A percentile compares a stretch with the other conserved stretches of the same genome.
These are phyloP conservation scores for Fusarium sterilihyphosum DNA, from an alignment of 2,329 filamentous ascomycete genomes.

Conservation along the genomic window DNA sequence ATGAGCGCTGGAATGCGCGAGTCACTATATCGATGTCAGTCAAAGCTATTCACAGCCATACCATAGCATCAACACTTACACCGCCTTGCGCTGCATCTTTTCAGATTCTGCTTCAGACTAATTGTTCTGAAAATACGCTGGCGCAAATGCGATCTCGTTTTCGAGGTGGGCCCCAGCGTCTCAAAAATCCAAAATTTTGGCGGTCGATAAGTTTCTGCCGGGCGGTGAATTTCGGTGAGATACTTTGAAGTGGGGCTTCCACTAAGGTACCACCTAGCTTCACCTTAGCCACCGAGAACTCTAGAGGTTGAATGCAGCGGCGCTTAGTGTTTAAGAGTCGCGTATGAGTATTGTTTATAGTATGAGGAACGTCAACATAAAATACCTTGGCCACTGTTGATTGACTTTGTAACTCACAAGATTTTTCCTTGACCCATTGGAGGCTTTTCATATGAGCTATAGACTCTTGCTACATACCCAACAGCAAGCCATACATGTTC, in stretches of 20 bases:
- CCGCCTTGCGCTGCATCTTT: constrained; percentile 69
- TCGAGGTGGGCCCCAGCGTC: constrained; percentile 35
- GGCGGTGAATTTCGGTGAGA: constrained; percentile 46
- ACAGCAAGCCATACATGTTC: neutral
- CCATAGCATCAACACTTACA: constrained; percentile 49
- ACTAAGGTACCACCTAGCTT: neutral
- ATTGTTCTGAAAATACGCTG: constrained; percentile 43
- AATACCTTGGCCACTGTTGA: too few relatives aligned
- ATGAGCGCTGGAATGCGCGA: constrained; percentile 91
- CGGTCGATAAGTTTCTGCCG: constrained; percentile 50
- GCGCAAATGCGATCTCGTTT: constrained; percentile 44
- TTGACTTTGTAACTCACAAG: neutral
- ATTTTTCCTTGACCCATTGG: too few relatives aligned
- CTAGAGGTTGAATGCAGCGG: neutral
- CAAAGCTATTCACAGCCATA: neutral
- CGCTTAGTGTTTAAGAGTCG: neutral
- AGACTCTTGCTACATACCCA: neutral
- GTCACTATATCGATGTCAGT: constrained; percentile 65
- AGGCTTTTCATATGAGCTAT: too few relatives aligned
- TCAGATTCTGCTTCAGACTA: constrained; percentile 38
- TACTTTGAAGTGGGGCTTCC: constrained; percentile 17
- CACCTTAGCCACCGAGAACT: constrained; percentile 2
- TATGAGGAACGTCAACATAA: neutral
- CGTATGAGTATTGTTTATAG: neutral
- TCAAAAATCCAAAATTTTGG: constrained; percentile 54